Evolutionary conservation across 2,329 filamentous ascomycete genomes (phyloP), one percentile per base, ranked within the genome.

Genomic region (Ascochyta koolunga): DNA sequence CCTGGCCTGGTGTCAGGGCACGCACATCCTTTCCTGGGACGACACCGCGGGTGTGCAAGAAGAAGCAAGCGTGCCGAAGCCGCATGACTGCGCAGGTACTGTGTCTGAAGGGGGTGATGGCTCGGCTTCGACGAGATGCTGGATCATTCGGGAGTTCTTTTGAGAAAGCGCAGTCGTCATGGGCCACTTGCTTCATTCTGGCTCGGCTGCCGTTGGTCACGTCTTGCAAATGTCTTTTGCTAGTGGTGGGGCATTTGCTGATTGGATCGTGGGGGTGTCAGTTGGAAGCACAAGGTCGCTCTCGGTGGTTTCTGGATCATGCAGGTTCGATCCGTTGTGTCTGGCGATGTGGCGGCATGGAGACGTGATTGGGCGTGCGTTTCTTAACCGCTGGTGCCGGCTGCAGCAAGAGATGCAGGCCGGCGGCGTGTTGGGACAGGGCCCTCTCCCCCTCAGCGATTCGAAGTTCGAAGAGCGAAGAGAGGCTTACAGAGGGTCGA

Each of bases 271-370:
- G 46, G 51, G 51, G 37, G 42, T 33, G 43, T 50, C 53, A 52
- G 37, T 56, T 52, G 53, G 43, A 48, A 32, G 48, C 53, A 51
- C 48, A 52, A 51, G 48, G 50, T 35, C 31, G 41, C 38, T 46
- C 45, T 43, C 38, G 47, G 47, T 50, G 60, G 47, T 52, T 62
- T 62, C 60, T 66, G 62, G 63, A 68, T 64, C 59, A 66, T 64
- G 65, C 63, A 64, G 59, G 53, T 47, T 56, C 53, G 40, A 16
- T 44, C 45, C 31, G 24, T 46, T 25, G 43, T 51, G 47, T 51
- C 53, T 44, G 48, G 52, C 48, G 43, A 56, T 52, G 43, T 56
- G 54, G 39, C 35, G 25, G 45, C 38, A 29, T 43, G n/a, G 13
- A 25, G 35, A 27, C 33, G 5, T 49, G 54, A 56, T 56, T 56